Base-by-base conservation (phyloP, 495 filamentous ascomycete genomes). In the Aspergillus diversus region DNA sequence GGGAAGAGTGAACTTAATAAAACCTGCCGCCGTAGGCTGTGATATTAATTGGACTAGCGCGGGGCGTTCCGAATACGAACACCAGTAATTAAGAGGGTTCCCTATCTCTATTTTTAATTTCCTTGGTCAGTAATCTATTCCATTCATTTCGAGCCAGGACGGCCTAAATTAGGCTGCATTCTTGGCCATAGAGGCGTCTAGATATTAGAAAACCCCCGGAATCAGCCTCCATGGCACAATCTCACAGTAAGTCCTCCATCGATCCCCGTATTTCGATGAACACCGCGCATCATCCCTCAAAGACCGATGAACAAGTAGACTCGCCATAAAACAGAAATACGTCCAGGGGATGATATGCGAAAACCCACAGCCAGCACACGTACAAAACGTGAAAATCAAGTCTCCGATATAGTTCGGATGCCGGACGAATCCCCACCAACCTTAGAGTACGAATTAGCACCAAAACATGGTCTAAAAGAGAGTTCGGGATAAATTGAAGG, bases 361-460 rank as follows among this genome's bases (percentile, higher is more conserved):
- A 8, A 71, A 61, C 0, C 80, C 81, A 34, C 79, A 79, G 21
- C 73, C 61, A 9, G 77, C 80, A 63, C 80, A 81, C 62, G 73
- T 73, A 11, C 75, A 68, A 57, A 74, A 82, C 6, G 75, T 72
- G 39, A 80, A 65, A 31, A 81, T 64, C 31, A 84, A 60, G 60
- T 83, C 81, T 8, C 78, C 81, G 8, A 78, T 61, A 46, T 83
- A 84, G 54, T 84, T 84, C 7, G 79, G 73, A 55, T 84, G 81
- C 57, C 81, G 75, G 8, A 73, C 73, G 13, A 75, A 57, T 35
- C 80, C 81, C 81, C 81, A 83, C 79, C 81, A 84, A 8, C 81
- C 60, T 61, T n/a, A n/a, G 21, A 31, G 21, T 3, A 48, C 6
- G 6, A 15, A 48, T 48, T n/a, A 48, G 46, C 46, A 48, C n/a